Conservation (phyloP, 129 eudicot genomes). For the Arctium lappa region DNA sequence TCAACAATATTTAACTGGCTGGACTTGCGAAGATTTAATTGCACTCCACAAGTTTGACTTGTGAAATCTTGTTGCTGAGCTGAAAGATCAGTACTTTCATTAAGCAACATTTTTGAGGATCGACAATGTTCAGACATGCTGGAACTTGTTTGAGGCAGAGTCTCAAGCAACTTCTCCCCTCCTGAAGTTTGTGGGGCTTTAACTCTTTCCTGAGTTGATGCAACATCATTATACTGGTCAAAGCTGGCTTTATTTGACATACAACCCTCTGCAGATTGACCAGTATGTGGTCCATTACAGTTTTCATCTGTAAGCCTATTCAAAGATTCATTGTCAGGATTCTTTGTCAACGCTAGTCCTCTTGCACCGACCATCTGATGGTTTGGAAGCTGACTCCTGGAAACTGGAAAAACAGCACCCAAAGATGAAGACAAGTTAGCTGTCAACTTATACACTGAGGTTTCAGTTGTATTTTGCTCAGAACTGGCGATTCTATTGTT, state of each 20-base stretch:
- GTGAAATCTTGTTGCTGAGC: slow-evolving; percentile 44
- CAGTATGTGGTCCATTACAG: slow-evolving; percentile 3
- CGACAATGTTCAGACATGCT: slow-evolving; percentile 35
- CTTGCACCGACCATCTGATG: slow-evolving; percentile 35
- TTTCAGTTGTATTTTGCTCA: slow-evolving; percentile 33
- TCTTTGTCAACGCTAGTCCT: slow-evolving; percentile 21
- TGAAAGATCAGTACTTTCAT: slow-evolving; percentile 42
- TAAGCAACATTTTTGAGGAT: slow-evolving; percentile 30
- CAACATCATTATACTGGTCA: slow-evolving; percentile 13
- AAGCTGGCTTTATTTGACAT: slow-evolving; percentile 2
- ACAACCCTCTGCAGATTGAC: too few relatives aligned
- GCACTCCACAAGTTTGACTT: slow-evolving; percentile 32
- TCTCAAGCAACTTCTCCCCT: slow-evolving; percentile 31
- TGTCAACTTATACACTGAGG: slow-evolving; percentile 24
- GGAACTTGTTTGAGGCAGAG: slow-evolving; percentile 35
- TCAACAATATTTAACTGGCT: slow-evolving; percentile 43
- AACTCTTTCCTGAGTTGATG: slow-evolving; percentile 22
- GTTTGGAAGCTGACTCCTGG: slow-evolving; percentile 51
- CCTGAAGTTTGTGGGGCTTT: slow-evolving; percentile 8
- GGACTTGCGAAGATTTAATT: slow-evolving; percentile 17
- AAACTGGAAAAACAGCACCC: slow-evolving; percentile 36
- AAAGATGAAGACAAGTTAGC: slow-evolving; percentile 41
- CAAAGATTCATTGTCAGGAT: slow-evolving; percentile 22
- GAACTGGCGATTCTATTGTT: slow-evolving; percentile 24
- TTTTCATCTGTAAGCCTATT: slow-evolving; percentile 33